Percentiles rank a stretch among this genome's conserved stretches.
Evolutionary conservation across 2,329 filamentous ascomycete genomes (phyloP).

Genomic region (Cladophialophora psammophila): DNA sequence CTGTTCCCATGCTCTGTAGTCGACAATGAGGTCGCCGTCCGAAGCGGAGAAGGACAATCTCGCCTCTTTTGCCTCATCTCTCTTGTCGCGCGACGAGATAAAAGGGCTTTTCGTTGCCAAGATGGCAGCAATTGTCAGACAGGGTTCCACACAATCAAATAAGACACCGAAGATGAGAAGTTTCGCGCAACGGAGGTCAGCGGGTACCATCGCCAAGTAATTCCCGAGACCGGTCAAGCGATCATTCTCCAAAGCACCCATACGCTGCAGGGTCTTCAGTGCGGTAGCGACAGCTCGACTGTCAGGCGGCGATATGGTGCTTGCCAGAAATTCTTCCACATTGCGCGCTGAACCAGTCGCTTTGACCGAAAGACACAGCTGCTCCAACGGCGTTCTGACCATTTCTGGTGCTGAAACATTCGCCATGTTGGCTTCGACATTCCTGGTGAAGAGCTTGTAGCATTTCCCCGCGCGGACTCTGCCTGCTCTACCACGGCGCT

Average conservation of each 20-base stretch:
- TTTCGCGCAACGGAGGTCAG: conserved; percentile 90
- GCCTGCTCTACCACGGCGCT: conserved; percentile 89
- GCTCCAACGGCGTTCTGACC: conserved; percentile 87
- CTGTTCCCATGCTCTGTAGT: conserved; percentile 81
- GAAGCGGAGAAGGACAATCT: conserved; percentile 75
- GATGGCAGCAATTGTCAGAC: conserved; percentile 87
- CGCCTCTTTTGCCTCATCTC: conserved; percentile 81
- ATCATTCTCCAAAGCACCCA: conserved; percentile 82
- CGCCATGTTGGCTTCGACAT: conserved; percentile 82
- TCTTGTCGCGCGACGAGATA: conserved; percentile 79
- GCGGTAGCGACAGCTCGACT: conserved; percentile 85
- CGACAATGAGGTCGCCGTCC: conserved; percentile 88
- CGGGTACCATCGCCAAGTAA: conserved; percentile 93
- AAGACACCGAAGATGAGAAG: conserved; percentile 94
- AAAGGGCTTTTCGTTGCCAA: conserved; percentile 86
- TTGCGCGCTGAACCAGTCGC: conserved; percentile 82
- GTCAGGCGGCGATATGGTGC: conserved; percentile 88
- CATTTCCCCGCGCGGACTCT: conserved; percentile 89
- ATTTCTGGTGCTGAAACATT: conserved; percentile 94
- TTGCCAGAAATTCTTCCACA: conserved; percentile 79
- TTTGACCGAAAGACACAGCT: conserved; percentile 91
- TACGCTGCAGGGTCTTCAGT: conserved; percentile 76
- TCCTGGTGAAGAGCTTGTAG: conserved; percentile 93
- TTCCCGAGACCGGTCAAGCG: conserved; percentile 89
- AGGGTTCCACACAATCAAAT: conserved; percentile 89